Evolutionary conservation across 2,329 filamentous ascomycete genomes (phyloP), one percentile per base, ranked within the genome.

Genomic region (Pseudocercospora pini-densiflorae): DNA sequence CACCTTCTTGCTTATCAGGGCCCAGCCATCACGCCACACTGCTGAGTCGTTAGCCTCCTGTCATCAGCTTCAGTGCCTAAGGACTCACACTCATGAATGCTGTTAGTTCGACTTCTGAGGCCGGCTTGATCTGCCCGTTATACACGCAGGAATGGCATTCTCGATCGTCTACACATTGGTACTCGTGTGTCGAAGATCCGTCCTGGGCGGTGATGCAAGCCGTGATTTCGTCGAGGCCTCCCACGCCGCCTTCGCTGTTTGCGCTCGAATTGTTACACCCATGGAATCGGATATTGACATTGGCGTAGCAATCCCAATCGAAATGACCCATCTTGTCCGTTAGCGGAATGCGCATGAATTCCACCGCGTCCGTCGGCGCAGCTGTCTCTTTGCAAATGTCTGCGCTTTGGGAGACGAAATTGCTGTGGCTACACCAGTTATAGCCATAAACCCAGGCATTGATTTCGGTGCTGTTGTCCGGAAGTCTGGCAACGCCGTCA

Each of bases 311-410:
- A 14, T 54, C 49, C 9, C 21, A 51, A 49, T 68, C 63, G 19
- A 68, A 21, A 5, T 31, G n/a, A n/a, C 63, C 66, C 29, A 63
- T 63, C 33, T 61, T 61, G 59, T 61, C 53, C 4, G 59, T 59
- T 33, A 65, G 55, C 2, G 66, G 66, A 8, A 63, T 51, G 47
- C 60, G 59, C 59, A 63, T 63, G 49, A 68, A 65, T 27, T 68
- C 62, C 16, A 64, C 51, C 1, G 65, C 23, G 9, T 33, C 12
- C 36, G 55, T 43, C 14, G 19, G n/a, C 33, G 16, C 21, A 16
- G 45, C 12, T 19, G 47, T 54, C n/a, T 59, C 58, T 19, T 19
- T 27, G 55, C 66, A 68, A 49, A 68, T 68, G 29, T 68, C 66
- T 9, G 43, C n/a, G 1, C 47, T 51, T 36, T 31, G 6, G 12